Base-by-base conservation (phyloP, 495 filamentous ascomycete species). In the Tirmania nivea region DNA sequence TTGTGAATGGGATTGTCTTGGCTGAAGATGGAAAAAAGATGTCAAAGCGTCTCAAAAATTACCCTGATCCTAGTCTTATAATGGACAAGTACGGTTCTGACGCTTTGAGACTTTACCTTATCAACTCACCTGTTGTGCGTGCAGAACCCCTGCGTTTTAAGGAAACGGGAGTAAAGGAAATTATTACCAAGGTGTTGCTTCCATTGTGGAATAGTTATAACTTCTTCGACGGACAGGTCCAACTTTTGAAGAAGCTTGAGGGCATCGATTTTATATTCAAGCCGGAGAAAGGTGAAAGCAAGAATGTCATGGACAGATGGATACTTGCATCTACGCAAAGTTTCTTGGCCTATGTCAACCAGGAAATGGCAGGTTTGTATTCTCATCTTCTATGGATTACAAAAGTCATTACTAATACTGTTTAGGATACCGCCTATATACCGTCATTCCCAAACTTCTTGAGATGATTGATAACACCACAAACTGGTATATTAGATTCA, bases 401-500 rank as follows among this genome's bases (percentile, higher is more conserved):
- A 16, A 12, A 50, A 49, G 17, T 45, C 5, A 12, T 25, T 47
- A 47, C 48, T 52, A 37, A 48, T 39, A 35, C 31, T 6, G 50
- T 19, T 14, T 20, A 80, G 79, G 60, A 5, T 92, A 90, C 67
- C 83, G 86, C 17, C 66, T 93, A 34, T 97, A 95, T 66, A 97
- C 90, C 8, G 90, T 97, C 20, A 88, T 95, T 52, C 90, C 92
- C 16, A 77, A 83, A 51, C 69, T 97, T 54, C 75, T 97, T 34
- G 77, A 75, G 53, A 75, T 94, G 65, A 90, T 96, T 57, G 90
- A 97, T 63, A 87, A 90, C 68, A 84, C 84, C 7, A 96, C 90
- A 2, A 97, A 97, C 69, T 97, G 92, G 92, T 97, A 97, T 67
- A 97, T 97, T 64, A 78, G 89, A n/a, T 94, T 96, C 73, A 97